Conservation (phyloP, 768 basidiomycete genomes). For the Calocybe gangraenosa region DNA sequence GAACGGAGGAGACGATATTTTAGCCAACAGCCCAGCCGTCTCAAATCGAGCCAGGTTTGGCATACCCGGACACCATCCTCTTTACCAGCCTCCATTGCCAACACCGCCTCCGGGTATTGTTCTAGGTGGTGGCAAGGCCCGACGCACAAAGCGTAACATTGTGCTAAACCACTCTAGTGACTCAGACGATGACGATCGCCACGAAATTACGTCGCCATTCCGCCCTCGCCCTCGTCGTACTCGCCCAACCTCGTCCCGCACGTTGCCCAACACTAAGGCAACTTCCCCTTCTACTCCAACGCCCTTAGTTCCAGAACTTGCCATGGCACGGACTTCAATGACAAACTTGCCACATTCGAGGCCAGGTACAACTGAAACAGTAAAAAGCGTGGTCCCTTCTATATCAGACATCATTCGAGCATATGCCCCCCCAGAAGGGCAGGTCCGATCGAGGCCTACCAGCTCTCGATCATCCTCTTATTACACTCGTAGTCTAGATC, state of each 20-base stretch:
- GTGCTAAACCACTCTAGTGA: conserved; percentile 30
- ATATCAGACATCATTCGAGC: conserved; percentile 87
- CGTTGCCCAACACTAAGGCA: conserved; percentile 22
- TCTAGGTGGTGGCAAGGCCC: conserved; percentile 49
- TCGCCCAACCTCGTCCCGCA: conserved; percentile 26
- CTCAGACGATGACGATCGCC: conserved; percentile 49
- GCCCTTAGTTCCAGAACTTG: conserved; percentile 4
- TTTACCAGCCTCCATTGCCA: conserved; percentile 81
- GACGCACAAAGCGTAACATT: conserved; percentile 27
- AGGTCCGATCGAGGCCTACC: conserved; percentile 44
- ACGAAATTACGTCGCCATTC: conserved; percentile 21
- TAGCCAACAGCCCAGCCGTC: conserved; percentile 31
- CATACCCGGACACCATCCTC: conserved; percentile 62
- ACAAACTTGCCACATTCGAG: neutral
- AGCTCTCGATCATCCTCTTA: conserved; percentile 41
- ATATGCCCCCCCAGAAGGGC: conserved; percentile 61
- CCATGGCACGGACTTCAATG: neutral
- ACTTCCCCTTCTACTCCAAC: conserved; percentile 9
- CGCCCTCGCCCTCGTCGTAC: conserved; percentile 30
- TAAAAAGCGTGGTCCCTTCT: conserved; percentile 62
- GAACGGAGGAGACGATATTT: conserved; percentile 69
- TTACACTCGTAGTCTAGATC: conserved; percentile 43
- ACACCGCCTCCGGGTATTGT: conserved; percentile 78
- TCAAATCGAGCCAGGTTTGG: conserved; percentile 51
- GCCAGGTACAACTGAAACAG: conserved; percentile 20